These are phyloP conservation scores for Helianthus tuberosus DNA, from an alignment of 129 eudicot species.

Conservation along the genomic window DNA sequence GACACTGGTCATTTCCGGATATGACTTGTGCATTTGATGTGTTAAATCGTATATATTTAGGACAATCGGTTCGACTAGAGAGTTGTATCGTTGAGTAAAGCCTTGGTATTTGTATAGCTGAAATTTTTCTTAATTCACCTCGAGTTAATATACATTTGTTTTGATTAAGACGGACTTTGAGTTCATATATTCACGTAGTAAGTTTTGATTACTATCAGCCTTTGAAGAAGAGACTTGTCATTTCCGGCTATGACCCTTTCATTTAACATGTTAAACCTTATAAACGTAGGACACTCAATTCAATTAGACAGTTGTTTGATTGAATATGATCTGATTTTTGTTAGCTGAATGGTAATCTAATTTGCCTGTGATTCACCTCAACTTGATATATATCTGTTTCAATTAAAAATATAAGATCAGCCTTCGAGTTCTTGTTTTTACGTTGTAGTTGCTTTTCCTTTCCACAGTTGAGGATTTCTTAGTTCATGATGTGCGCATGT, in stretches of 20 bases:
- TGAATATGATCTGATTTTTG: neutral
- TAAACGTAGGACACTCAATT: neutral
- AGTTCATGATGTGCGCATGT: slow-evolving; percentile 52
- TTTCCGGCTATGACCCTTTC: neutral
- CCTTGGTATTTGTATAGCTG: neutral
- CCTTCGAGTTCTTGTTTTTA: neutral
- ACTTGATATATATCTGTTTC: neutral
- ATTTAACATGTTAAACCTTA: neutral
- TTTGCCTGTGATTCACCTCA: neutral
- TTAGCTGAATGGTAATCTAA: neutral
- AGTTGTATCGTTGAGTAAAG: neutral
- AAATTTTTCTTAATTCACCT: neutral
- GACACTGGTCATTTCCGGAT: neutral
- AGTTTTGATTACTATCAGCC: no score
- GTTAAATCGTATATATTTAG: neutral
- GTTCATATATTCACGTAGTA: no score
- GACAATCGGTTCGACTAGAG: neutral
- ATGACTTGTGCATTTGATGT: neutral
- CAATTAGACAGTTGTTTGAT: neutral
- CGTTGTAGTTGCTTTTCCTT: slow-evolving; percentile 2
- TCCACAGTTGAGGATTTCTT: slow-evolving; percentile 81
- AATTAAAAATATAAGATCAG: neutral
- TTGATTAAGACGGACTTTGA: neutral
- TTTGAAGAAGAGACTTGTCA: slow-evolving; percentile 8
- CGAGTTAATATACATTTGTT: neutral